Evolutionary conservation across 129 eudicot genomes (phyloP), one percentile per base, ranked within the genome.

Genomic region (Scalesia atractyloides): DNA sequence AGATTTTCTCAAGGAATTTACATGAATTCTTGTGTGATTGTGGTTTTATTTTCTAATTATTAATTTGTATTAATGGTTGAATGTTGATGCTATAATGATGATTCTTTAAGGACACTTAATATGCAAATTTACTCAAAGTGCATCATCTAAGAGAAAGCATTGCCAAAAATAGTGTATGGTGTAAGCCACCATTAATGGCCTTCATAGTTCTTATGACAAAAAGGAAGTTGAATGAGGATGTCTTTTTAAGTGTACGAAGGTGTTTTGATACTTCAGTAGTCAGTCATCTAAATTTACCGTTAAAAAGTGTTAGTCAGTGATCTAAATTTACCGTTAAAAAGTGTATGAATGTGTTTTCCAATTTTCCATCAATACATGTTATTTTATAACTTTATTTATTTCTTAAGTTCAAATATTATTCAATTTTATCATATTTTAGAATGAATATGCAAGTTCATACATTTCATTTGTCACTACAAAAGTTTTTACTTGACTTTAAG

Each of bases 101-200:
- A 76, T 59, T 68, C 81, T 76, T 76, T 68, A 48, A 64, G 64
- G 51, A 68, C 81, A 76, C 75, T 68, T 76, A 58, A 76, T 60
- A 48, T 76, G 75, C 75, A 76, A 57, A 76, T 26, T 37, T 52
- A 76, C 75, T 68, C 81, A 76, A 76, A 76, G 81, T 68, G 74
- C 69, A 67, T 66, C 80, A 54, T 76, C 69, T 63, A 50, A 63
- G 11, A 49, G 70, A 73, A 64, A 57, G 63, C 50, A 64, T 39
- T 18, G 64, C 69, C 53, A 68, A 68, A 68, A 43, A 56, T 54
- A 68, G 53, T 70, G 81, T 76, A 76, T 48, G 75, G 64, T 33
- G 81, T 48, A 76, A 76, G 75, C 60, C 81, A 68, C 70, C 68
- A 56, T 74, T 66, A 52, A 76, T 16, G 8, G 7, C 24, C 59